Conservation (phyloP, 2,329 filamentous ascomycete species). For the Akanthomyces uredinophilus region DNA sequence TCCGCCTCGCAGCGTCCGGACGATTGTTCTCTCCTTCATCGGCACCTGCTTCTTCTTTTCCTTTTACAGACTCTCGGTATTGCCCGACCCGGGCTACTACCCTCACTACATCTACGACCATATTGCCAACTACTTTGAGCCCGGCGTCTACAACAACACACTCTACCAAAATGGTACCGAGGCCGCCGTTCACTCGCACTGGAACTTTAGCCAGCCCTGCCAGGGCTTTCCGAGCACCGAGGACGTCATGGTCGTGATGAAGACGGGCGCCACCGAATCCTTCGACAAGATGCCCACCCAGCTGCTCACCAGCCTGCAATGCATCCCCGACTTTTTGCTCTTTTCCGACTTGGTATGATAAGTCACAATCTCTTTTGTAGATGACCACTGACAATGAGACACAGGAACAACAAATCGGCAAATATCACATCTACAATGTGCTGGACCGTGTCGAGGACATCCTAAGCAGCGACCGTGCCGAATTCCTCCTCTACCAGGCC, state of each 20-base stretch:
- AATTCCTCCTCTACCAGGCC: conserved; percentile 42
- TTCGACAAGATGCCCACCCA: conserved; percentile 51
- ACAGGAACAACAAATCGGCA: conserved; percentile 45
- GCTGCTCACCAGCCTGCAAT: conserved; percentile 48
- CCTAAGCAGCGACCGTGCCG: conserved; percentile 33
- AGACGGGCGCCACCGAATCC: conserved; percentile 54
- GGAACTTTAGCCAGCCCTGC: conserved; percentile 35
- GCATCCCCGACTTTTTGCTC: conserved; percentile 49
- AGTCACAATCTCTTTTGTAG: neutral
- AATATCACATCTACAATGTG: conserved; percentile 38
- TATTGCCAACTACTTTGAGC: conserved; percentile 27
- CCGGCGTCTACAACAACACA: conserved; percentile 34
- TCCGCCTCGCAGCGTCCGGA: conserved; percentile 25
- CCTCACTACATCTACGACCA: conserved; percentile 27
- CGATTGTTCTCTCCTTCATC: conserved; percentile 21
- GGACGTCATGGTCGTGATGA: conserved; percentile 49
- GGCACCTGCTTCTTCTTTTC: conserved; percentile 23
- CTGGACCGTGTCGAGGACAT: conserved; percentile 35
- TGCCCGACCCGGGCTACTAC: conserved; percentile 23
- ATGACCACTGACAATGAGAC: neutral
- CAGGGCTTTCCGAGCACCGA: conserved; percentile 37
- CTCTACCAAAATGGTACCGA: conserved; percentile 33
- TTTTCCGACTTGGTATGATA: conserved; percentile 47
- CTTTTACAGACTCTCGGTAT: conserved; percentile 28
- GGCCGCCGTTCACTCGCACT: conserved; percentile 28